Evolutionary conservation across 2,329 filamentous ascomycete species (phyloP).

Genomic region (Fusarium verticillioides): DNA sequence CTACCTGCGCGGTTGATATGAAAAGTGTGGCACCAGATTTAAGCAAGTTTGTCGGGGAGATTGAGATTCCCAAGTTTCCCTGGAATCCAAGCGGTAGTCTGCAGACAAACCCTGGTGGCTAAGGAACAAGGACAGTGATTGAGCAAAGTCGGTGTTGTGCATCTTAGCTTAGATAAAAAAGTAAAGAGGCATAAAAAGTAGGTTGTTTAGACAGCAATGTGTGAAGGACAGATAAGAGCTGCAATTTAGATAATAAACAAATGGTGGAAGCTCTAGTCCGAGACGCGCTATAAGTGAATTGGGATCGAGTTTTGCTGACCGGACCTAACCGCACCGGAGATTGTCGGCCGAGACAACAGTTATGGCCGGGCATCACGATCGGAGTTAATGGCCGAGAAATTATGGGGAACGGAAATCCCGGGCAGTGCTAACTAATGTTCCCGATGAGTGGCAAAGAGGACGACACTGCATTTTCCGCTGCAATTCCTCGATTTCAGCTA

Average conservation of each 20-base stretch:
- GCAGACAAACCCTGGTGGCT: constrained; percentile 33
- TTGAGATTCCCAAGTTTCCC: constrained; percentile 29
- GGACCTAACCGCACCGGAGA: neutral
- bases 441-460: too few relatives aligned
- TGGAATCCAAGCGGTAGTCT: constrained; percentile 33
- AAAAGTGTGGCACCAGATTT: constrained; percentile 2
- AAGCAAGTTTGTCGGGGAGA: constrained; percentile 24
- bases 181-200: neutral
- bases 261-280: neutral
- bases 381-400: neutral
- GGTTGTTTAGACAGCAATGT: neutral
- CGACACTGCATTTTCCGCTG: neutral
- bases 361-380: neutral
- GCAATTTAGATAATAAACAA: neutral
- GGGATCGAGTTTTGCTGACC: constrained; percentile 47
- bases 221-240: neutral
- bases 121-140: too few relatives aligned
- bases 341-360: neutral
- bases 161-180: too few relatives aligned
- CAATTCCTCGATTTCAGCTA: fast-evolving
- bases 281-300: fast-evolving
- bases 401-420: neutral
- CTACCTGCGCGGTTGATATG: constrained; percentile 25
- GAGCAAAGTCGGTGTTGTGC: too few relatives aligned
- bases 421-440: neutral